A percentile compares a stretch with the other conserved stretches of the same genome.
Evolutionary conservation across 2,329 filamentous ascomycete species (phyloP).

Genomic region (Cercospora nicotianae): DNA sequence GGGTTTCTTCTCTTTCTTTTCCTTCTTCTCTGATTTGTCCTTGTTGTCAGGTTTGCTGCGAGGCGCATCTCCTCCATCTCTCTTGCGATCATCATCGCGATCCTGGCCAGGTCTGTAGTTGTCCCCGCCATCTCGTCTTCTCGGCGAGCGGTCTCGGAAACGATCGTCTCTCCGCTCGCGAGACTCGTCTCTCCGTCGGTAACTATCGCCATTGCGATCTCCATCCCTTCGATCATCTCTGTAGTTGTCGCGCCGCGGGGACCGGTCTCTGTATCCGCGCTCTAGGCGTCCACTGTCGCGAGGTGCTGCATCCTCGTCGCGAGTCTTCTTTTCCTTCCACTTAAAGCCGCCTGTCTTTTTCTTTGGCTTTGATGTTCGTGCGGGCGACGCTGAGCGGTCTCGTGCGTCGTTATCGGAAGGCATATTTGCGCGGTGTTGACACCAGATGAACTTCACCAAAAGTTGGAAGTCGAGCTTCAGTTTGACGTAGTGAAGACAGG

Average conservation of each 20-base stretch:
- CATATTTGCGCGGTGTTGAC: constrained; percentile 16
- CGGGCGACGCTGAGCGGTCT: constrained; percentile 36
- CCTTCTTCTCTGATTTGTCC: constrained; percentile 24
- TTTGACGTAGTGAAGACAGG: neutral
- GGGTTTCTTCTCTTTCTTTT: constrained; percentile 31
- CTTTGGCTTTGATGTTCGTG: constrained; percentile 30
- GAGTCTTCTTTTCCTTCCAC: constrained; percentile 40
- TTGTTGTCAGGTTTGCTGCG: constrained; percentile 9
- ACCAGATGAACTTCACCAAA: neutral
- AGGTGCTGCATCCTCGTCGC: constrained; percentile 25
- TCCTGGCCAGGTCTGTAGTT: constrained; percentile 38
- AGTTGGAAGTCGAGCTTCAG: neutral
- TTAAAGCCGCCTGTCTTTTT: constrained; percentile 41
- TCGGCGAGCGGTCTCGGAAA: constrained; percentile 32
- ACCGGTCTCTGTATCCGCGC: constrained; percentile 40
- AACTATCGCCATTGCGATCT: constrained; percentile 19
- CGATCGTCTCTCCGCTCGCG: constrained; percentile 16
- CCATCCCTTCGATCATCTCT: constrained; percentile 7
- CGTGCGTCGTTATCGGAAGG: constrained; percentile 21
- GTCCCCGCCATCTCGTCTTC: constrained; percentile 40
- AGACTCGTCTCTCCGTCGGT: constrained; percentile 29
- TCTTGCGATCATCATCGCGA: constrained; percentile 14
- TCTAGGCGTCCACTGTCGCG: constrained; percentile 32
- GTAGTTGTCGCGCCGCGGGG: constrained; percentile 33
- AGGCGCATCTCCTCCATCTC: constrained; percentile 6